phyloP scores from a whole-genome alignment of 805 yeast genomes.

The Cephaloascus fragrans region DNA sequence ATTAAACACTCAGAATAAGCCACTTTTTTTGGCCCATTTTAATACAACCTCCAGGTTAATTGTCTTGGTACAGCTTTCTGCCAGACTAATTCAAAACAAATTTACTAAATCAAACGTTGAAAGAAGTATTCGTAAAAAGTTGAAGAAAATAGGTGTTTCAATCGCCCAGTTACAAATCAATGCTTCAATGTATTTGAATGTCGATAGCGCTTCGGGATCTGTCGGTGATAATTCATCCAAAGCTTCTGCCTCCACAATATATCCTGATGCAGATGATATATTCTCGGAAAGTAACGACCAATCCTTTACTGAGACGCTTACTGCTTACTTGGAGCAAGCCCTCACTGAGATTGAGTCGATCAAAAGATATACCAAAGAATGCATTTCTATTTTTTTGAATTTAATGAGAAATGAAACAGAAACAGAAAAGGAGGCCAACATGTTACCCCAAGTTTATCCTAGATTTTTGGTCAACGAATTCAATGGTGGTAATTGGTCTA shows the following conservation, averaged over 20 bases:
- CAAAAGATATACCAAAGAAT: background rate
- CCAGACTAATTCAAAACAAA: slow-evolving; percentile 45
- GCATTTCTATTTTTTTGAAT: background rate
- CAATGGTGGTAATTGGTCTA: slow-evolving; percentile 75
- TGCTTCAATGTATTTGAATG: slow-evolving; percentile 49
- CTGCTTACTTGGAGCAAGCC: slow-evolving; percentile 1
- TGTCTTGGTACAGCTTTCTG: slow-evolving; percentile 41
- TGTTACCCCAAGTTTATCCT: slow-evolving; percentile 59
- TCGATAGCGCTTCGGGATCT: slow-evolving; percentile 6
- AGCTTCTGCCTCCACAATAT: slow-evolving; percentile 1
- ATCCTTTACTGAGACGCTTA: background rate
- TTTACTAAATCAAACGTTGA: slow-evolving; percentile 36
- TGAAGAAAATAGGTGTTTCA: slow-evolving; percentile 43
- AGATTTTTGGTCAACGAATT: slow-evolving; percentile 56
- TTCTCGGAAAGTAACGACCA: background rate
- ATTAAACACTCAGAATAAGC: slow-evolving; percentile 38
- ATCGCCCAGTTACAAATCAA: slow-evolving; percentile 57
- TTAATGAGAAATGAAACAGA: background rate
- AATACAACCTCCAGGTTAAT: slow-evolving; percentile 44
- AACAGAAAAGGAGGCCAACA: slow-evolving; percentile 16
- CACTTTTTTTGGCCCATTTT: slow-evolving; percentile 43
- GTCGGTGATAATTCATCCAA: slow-evolving; percentile 2
- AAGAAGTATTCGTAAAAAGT: slow-evolving; percentile 32
- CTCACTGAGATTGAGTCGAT: background rate
- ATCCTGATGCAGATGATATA: slow-evolving; percentile 2